Evolutionary conservation across 2,329 filamentous ascomycete genomes (phyloP).

Genomic region (Aspergillaceae sp.): DNA sequence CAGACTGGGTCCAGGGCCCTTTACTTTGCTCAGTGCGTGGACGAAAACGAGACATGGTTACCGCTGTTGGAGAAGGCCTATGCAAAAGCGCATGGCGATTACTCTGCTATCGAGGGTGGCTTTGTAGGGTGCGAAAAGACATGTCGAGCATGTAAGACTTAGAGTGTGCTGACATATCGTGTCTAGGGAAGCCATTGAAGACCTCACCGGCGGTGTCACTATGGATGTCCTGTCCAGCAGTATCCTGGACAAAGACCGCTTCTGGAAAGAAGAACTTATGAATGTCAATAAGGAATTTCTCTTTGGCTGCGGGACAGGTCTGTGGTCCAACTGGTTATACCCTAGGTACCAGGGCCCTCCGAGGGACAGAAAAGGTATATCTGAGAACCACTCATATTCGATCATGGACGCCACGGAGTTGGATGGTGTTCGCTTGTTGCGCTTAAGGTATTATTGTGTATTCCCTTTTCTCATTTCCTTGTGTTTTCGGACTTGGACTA

Average conservation of each 20-base stretch:
- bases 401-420: conserved; percentile 54
- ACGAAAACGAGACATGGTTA: conserved; percentile 75
- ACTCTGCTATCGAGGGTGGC: conserved; percentile 63
- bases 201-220: conserved; percentile 47
- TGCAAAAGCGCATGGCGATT: conserved; percentile 77
- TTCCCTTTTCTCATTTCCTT: conserved; percentile 4
- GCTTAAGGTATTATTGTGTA: conserved; percentile 42
- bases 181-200: conserved; percentile 47
- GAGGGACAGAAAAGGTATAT: conserved; percentile 36
- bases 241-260: conserved; percentile 59
- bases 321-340: conserved; percentile 38
- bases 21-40: conserved; percentile 67
- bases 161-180: too few species aligned
- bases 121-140: conserved; percentile 50
- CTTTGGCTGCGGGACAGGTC: conserved; percentile 40
- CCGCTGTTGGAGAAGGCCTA: conserved; percentile 75
- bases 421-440: conserved; percentile 54
- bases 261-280: conserved; percentile 74
- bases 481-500: conserved; percentile 7
- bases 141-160: background rate
- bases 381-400: conserved; percentile 47
- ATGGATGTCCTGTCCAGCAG: conserved; percentile 39
- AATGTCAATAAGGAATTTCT: conserved; percentile 70
- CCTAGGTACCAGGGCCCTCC: conserved; percentile 26
- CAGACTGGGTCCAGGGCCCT: conserved; percentile 69